Percentiles rank a stretch among this genome's conserved stretches.
Conservation (phyloP, 176 grass and related monocot genomes). For the Dendrocalamus sinicus region DNA sequence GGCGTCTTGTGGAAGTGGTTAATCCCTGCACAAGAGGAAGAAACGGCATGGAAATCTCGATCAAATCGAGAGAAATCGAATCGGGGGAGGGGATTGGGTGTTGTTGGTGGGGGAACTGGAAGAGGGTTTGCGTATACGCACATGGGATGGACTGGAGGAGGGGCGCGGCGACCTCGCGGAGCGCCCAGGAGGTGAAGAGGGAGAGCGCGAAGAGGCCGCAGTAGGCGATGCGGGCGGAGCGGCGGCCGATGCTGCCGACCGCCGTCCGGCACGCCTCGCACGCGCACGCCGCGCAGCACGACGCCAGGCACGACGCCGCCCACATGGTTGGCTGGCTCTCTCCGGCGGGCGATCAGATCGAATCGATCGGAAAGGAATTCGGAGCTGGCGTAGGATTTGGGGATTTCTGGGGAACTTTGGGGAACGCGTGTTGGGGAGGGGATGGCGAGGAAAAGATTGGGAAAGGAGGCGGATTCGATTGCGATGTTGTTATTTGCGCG, state of each 20-base stretch:
- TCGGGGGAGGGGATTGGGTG: background rate
- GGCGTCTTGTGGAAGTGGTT: constrained; percentile 97
- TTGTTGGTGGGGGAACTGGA: too few species aligned
- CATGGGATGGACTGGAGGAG: constrained; percentile 94
- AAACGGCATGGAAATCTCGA: background rate
- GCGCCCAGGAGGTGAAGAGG: constrained; percentile 89
- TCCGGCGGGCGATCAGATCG: background rate
- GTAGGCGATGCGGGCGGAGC: constrained; percentile 97
- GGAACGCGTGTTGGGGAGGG: constrained; percentile 34
- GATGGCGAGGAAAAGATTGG: background rate
- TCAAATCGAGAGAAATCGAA: constrained; percentile 1
- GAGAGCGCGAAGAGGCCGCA: constrained; percentile 98
- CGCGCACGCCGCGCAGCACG: constrained; percentile 97
- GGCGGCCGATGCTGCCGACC: constrained; percentile 95
- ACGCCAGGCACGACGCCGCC: constrained; percentile 98
- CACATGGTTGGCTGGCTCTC: constrained; percentile 57
- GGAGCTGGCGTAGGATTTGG: constrained; percentile 44
- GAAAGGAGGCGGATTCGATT: constrained; percentile 17
- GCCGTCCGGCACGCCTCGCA: constrained; percentile 99
- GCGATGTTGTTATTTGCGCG: background rate
- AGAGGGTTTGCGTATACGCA: constrained; percentile 19
- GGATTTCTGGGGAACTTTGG: constrained; percentile 33
- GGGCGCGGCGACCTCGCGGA: constrained; percentile 96
- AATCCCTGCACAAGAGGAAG: constrained; percentile 59
- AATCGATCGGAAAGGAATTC: background rate